phyloP scores from a whole-genome alignment of 1,139 yeast species.

The Pichia sp. region DNA sequence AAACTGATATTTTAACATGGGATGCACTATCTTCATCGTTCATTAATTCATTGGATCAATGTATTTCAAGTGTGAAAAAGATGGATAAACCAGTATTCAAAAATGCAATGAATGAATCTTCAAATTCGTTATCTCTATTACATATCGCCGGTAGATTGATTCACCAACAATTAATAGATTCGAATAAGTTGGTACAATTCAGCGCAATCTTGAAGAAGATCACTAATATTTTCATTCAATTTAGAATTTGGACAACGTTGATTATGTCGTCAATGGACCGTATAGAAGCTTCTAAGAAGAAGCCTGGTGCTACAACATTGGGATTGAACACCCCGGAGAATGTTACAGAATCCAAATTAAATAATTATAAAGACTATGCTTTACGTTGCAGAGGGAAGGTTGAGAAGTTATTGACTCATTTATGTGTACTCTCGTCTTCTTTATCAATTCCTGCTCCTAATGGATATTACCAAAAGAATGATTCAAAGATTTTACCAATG shows the following conservation, averaged over 20 bases:
- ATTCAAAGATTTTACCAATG: conserved; percentile 50
- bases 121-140: conserved; percentile 46
- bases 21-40: conserved; percentile 47
- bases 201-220: conserved; percentile 49
- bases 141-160: conserved; percentile 53
- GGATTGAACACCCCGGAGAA: background rate
- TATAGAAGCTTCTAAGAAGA: conserved; percentile 29
- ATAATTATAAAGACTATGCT: conserved; percentile 38
- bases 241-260: conserved; percentile 45
- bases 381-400: conserved; percentile 39
- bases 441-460: conserved; percentile 31
- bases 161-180: conserved; percentile 46
- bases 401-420: conserved; percentile 35
- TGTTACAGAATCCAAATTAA: conserved; percentile 6
- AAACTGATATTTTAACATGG: conserved; percentile 61
- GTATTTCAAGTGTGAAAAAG: conserved; percentile 48
- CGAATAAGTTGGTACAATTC: conserved; percentile 45
- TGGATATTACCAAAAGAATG: conserved; percentile 26
- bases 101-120: conserved; percentile 49
- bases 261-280: conserved; percentile 9
- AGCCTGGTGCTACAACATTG: conserved; percentile 33
- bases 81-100: conserved; percentile 50
- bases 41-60: conserved; percentile 44
- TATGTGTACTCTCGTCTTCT: conserved; percentile 30
- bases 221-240: conserved; percentile 53